A percentile compares a stretch with the other conserved stretches of the same genome.
Conservation (phyloP, 805 yeast species). For the Ogataea kodamae region DNA sequence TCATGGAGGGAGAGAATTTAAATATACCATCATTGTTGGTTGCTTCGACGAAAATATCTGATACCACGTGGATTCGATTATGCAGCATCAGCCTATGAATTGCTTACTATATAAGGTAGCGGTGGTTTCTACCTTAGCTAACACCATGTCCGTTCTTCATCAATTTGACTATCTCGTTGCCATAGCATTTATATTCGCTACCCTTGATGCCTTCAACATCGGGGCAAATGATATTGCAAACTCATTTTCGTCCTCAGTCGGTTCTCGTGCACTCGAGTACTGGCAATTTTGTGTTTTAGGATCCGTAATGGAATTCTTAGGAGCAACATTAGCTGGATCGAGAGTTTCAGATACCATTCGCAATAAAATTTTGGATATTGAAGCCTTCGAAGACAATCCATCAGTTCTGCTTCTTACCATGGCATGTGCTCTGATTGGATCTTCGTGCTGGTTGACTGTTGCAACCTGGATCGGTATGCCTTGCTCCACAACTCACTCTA, state of each 20-base stretch:
- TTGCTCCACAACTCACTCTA: slow-evolving; percentile 79
- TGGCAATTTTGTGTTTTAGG: slow-evolving; percentile 77
- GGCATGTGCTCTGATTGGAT: slow-evolving; percentile 73
- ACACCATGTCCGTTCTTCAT: slow-evolving; percentile 5
- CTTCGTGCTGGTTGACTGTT: slow-evolving; percentile 63
- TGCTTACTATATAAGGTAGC: too few species aligned
- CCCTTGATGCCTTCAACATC: slow-evolving; percentile 74
- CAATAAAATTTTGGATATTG: slow-evolving; percentile 55
- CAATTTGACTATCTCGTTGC: slow-evolving; percentile 70
- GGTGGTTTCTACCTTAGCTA: too few species aligned
- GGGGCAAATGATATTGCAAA: slow-evolving; percentile 84
- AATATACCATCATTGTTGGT: too few species aligned
- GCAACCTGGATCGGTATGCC: slow-evolving; percentile 72
- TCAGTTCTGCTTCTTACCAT: slow-evolving; percentile 72
- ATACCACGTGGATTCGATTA: too few species aligned
- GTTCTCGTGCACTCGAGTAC: slow-evolving; percentile 64
- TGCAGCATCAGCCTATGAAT: too few species aligned
- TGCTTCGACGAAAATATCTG: too few species aligned
- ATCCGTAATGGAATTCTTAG: slow-evolving; percentile 67
- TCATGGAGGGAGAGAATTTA: too few species aligned
- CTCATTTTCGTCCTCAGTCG: slow-evolving; percentile 72
- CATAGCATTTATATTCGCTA: slow-evolving; percentile 64
- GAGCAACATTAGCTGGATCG: slow-evolving; percentile 71
- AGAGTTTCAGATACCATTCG: slow-evolving; percentile 73
- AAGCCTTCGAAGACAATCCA: slow-evolving; percentile 49